Evolutionary conservation across 345 rosid genomes (phyloP), one percentile per base, ranked within the genome.

Genomic region (Rhodamnia rubescens): DNA sequence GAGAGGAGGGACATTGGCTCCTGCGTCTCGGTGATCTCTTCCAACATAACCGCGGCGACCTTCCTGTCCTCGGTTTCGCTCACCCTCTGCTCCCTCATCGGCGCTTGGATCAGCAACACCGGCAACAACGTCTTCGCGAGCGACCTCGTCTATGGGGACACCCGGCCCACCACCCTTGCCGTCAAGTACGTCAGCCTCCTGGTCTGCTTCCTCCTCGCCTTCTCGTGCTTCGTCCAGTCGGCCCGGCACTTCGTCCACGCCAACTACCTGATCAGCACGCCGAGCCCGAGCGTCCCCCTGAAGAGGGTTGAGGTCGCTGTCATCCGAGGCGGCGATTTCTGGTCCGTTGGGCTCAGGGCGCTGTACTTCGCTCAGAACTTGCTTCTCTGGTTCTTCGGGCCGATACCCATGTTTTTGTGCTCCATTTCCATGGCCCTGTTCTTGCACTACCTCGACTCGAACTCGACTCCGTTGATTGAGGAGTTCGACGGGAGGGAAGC

Each of bases 341-440:
- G 97, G 97, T 92, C 92, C 22, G 53, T 92, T 2, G 98, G 99
- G 10, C 93, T 95, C 32, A 91, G 98, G 90, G 91, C 94, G 32
- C 87, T 94, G 22, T 95, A 95, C 86, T 93, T 95, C 86, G 98
- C 98, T 58, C 91, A 93, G 44, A 53, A 86, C 88, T 82, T 96
- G 82, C 85, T 95, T 59, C 87, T 93, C 21, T 94, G 99, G 98
- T 95, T 96, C 83, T 95, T 95, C 53, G 99, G 99, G 54, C 98
- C 98, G 2, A 90, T 95, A 26, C 99, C 98, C 0, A 95, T 95
- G 98, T 91, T 94, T 82, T 56, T 90, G 32, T 91, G 90, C 22
- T 93, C 98, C n/a, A 51, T 92, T 52, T n/a, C 90, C 55, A 90
- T 92, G 92, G 95, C 92, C 0, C 21, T 86, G 0, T 44, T 90